Evolutionary conservation across 139 green algal species (phyloP), one percentile per base, ranked within the genome.

Genomic region (Picochlorum sp.): DNA sequence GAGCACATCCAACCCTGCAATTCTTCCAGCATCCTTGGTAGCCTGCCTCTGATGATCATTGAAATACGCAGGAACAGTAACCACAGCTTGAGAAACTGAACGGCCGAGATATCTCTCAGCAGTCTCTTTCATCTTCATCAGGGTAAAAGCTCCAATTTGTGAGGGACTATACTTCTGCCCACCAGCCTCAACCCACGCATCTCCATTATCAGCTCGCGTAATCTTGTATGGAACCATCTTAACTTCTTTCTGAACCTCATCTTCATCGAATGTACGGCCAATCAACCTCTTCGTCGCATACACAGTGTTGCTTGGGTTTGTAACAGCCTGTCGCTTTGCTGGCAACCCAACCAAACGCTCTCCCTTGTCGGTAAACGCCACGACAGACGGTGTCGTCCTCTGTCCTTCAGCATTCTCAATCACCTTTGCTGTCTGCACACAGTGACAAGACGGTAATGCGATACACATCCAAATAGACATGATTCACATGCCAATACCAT

Each of bases 151-250:
- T 15, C 89, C 89, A 9, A 97, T 92, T 80, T 98, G 91, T 56
- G 74, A 89, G 52, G 94, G 94, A 23, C 81, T 92, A 84, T 96
- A 97, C 71, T 85, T 65, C 75, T 97, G 71, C 14, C 92, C 93
- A 23, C 81, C 89, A 30, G 89, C 88, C 82, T 98, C 85, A 7
- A 98, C 90, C 94, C 94, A 99, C 6, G 94, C 93, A 72, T 99
- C 94, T n/a, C 94, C 94, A 75, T 89, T 95, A 57, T 75, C 56
- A 2, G 82, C 89, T 21, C 70, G 72, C 15, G 97, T 69, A 61
- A 99, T 97, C 69, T 97, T 95, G 83, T 96, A 98, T 26, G 94
- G 87, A 56, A 98, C 94, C 88, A 97, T 96, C 85, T 97, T 90
- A 14, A 79, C 68, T 77, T 99, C 94, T 77, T 97, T 97, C 69